Base-by-base conservation (phyloP, 164 flowering plant species). In the Vitis rotundifolia region DNA sequence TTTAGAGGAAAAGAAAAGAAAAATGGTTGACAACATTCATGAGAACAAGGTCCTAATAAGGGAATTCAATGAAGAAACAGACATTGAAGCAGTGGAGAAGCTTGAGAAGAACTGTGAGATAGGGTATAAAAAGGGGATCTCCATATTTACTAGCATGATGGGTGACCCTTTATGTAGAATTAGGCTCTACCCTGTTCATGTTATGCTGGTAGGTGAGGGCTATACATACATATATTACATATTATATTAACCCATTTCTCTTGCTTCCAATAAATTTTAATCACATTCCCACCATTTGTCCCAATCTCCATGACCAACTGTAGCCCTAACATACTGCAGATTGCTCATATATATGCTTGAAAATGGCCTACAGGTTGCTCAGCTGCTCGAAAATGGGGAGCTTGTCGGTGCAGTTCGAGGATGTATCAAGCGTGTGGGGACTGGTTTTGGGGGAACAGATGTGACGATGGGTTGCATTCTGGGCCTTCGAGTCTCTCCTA, bases 401-500 rank as follows among this genome's bases (percentile, higher is more conserved):
- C 71, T 86, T 76, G 87, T 83, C 16, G 89, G 89, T 49, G 85
- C 80, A 11, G 78, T 86, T 59, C 72, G 83, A 64, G 89, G 87
- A 51, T 83, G 87, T 81, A 82, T 86, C 64, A 86, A 86, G 80
- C 13, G 49, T 72, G 83, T 83, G 63, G 79, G 81, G 66, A 76
- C 83, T 79, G 75, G 78, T 28, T 70, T 54, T 66, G 84, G 73
- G 48, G 69, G 54, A 68, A 51, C 61, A 64, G 15, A 75, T 77
- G 66, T 80, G 28, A 83, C 75, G 56, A 76, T 86, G 71, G 85
- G 89, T 52, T 86, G 83, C 79, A 86, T 86, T 28, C 73, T 83
- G 19, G 89, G 89, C 73, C 89, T 86, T 72, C 71, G 89, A 55
- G 89, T 86, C 50, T 86, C 89, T 69, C 83, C 87, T 53, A 72